A percentile compares a stretch with the other conserved stretches of the same genome.
Evolutionary conservation across 192 early-diverging fungal genomes (phyloP).

Genomic region (Diversispora eburnea): DNA sequence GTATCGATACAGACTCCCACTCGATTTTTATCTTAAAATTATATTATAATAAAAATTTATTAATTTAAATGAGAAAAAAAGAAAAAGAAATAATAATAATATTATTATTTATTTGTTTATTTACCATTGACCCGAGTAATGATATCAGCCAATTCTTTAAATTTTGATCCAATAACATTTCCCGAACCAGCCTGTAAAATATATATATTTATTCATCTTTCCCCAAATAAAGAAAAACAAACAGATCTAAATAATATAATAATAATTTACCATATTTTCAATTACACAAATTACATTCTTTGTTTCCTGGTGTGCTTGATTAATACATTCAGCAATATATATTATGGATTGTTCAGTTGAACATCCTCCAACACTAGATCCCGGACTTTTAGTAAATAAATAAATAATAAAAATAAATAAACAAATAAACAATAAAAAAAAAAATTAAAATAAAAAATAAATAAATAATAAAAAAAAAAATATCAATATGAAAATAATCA

Average conservation of each 20-base stretch:
- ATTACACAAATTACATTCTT: conserved; percentile 41
- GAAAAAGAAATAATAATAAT: background rate
- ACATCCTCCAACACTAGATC: conserved; percentile 39
- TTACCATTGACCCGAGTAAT: conserved; percentile 38
- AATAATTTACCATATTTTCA: conserved; percentile 47
- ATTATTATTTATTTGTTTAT: background rate
- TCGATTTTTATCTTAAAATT: conserved; percentile 40
- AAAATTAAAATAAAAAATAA: background rate
- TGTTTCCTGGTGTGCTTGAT: conserved; percentile 41
- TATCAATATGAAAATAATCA: background rate
- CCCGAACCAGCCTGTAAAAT: conserved; percentile 41
- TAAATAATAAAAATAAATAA: background rate
- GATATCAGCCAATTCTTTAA: conserved; percentile 46
- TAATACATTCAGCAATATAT: conserved; percentile 46
- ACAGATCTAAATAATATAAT: background rate
- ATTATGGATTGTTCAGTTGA: conserved; percentile 35
- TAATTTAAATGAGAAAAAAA: background rate
- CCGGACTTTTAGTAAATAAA: conserved; percentile 24
- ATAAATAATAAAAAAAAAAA: too few relatives aligned
- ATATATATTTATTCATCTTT: background rate
- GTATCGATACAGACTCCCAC: conserved; percentile 61
- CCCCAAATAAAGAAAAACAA: background rate
- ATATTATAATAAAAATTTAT: background rate
- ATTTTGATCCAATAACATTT: conserved; percentile 43
- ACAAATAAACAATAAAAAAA: conserved; percentile 1